Conservation (phyloP, 345 rosid species). For the Hibiscus syriacus region DNA sequence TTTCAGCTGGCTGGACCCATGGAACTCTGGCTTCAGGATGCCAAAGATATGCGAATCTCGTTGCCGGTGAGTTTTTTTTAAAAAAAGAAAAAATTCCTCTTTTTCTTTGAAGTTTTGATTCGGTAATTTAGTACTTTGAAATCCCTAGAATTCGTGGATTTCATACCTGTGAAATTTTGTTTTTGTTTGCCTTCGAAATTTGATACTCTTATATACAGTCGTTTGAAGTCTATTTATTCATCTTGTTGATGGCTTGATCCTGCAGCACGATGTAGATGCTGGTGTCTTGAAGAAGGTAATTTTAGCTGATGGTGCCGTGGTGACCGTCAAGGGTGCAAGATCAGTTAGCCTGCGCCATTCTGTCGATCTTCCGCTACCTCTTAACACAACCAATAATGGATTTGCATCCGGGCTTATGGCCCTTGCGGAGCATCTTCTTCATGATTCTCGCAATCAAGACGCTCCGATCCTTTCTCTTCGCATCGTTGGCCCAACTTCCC, state of each 20-base stretch:
- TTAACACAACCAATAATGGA: slow-evolving; percentile 44
- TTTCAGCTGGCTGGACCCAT: slow-evolving; percentile 95
- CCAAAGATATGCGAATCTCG: slow-evolving; percentile 65
- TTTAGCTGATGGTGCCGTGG: slow-evolving; percentile 86
- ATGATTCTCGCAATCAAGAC: slow-evolving; percentile 31
- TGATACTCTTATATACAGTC: not conserved
- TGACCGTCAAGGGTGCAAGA: slow-evolving; percentile 88
- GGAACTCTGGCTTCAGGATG: slow-evolving; percentile 97
- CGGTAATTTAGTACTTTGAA: not conserved
- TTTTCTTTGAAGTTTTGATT: not conserved
- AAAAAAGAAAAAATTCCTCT: too few species aligned
- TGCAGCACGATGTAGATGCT: slow-evolving; percentile 98
- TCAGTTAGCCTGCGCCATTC: slow-evolving; percentile 90
- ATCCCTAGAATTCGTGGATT: not conserved
- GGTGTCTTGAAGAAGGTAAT: slow-evolving; percentile 87
- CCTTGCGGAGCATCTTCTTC: slow-evolving; percentile 76
- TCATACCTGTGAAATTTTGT: too few species aligned
- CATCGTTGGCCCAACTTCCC: slow-evolving; percentile 85
- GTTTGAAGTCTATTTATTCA: not conserved
- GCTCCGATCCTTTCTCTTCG: slow-evolving; percentile 72
- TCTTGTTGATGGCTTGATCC: slow-evolving; percentile 2
- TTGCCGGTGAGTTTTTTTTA: slow-evolving; percentile 43
- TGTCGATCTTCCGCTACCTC: slow-evolving; percentile 69
- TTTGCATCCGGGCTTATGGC: slow-evolving; percentile 82
- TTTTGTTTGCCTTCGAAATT: too few species aligned